Evolutionary conservation across 169 alveolate genomes (phyloP), one percentile per base, ranked within the genome.

Genomic region (Miamiensis avidus): DNA sequence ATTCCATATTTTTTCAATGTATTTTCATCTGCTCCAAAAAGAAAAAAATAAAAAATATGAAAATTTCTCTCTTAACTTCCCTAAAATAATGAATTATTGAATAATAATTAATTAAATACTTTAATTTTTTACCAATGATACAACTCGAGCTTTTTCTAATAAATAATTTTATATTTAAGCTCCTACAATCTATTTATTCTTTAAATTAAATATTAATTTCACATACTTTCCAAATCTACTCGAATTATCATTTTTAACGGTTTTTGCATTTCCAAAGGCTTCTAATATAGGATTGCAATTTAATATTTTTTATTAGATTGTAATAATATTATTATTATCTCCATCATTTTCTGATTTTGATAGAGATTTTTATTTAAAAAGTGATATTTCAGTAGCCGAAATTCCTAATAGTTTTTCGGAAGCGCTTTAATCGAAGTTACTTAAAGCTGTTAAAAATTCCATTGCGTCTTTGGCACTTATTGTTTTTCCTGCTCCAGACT

Each of bases 401-500:
- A n/a, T n/a, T n/a, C n/a, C n/a, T n/a, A n/a, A n/a, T n/a, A n/a
- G n/a, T n/a, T n/a, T n/a, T n/a, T n/a, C n/a, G n/a, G n/a, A 73
- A 31, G 88, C 81, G 69, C 88, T 89, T 75, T 65, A 29, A 75
- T 75, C 0, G 65, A 29, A 31, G 81, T 75, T 85, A 81, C 95
- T 90, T 72, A 93, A 90, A 31, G 92, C 85, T 26, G 99, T 98
- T 81, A 98, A 93, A 94, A 93, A 97, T 82, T 95, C 92, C 99
- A 98, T 97, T 84, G 98, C 95, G 84, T 95, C 96, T 89, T 97
- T 98, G 25, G 99, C 98, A 75, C 99, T 98, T 93, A 99, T 99
- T 1, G 99, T 99, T 91, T 99, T 99, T 25, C 99, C 99, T 32
- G 99, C 99, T 29, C 99, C 99, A 20, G 99, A 97, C 89, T 99